Base-by-base conservation (phyloP, 208 protist species). In the Leishmania guyanensis region DNA sequence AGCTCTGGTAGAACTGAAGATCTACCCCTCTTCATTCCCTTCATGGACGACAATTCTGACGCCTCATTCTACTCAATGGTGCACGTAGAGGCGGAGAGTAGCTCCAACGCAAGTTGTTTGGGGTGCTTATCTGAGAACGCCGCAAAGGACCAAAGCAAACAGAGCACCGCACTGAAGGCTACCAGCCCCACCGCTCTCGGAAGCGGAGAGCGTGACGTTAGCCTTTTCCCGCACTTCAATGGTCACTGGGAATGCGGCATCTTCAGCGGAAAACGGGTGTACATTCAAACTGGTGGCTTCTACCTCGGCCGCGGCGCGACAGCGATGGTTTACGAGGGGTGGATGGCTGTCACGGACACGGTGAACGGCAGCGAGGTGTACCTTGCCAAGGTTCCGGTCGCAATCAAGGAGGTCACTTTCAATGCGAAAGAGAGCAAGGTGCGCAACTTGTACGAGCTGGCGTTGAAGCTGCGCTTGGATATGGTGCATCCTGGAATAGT, bases 221-320 rank as follows among this genome's bases (percentile, higher is more conserved):
- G 77, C 0, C 43, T 79, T 26, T 86, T 82, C 73, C 78, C 82
- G 0, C 64, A 62, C n/a, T 46, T 64, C 26, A 50, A 48, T 26
- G 74, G 82, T 17, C 82, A 54, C 20, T 86, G 82, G 82, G 82
- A 86, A 29, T 86, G 82, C 29, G 82, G 82, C 36, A 86, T 72
- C 17, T 86, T 82, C 39, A 22, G 51, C 33, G 82, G 74, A n/a
- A 78, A 79, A 46, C 82, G 78, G 8, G 78, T 86, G 43, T 82
- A 77, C 33, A 43, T 86, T 2, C 77, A 82, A 29, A 64, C 78
- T 1, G 72, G 53, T 5, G 72, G 62, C 72, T 43, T 51, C 3
- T 79, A 65, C 56, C 60, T 86, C 17, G 82, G 82, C 2, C 82
- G 82, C 22, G 82, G 82, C 10, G 69, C 82, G 29, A 36, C 68